Evolutionary conservation across 192 early-diverging fungal genomes (phyloP).

Genomic region (Lunasporangiospora selenospora): DNA sequence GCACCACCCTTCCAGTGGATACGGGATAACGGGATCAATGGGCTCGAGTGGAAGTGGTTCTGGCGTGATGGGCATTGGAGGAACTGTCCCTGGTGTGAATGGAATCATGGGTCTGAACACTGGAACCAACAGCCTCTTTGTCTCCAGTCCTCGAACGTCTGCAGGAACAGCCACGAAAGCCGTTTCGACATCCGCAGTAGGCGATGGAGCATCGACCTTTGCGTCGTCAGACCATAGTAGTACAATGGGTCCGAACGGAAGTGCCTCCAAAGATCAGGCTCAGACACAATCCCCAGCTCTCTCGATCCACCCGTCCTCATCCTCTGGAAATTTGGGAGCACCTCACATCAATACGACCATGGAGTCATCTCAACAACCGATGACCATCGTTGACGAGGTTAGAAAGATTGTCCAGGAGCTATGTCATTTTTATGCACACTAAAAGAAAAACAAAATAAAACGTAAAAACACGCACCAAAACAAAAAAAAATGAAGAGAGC

Average conservation of each 20-base stretch:
- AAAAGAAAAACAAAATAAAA: background rate
- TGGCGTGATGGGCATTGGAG: background rate
- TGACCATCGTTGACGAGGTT: constrained; percentile 43
- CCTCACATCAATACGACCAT: too few relatives aligned
- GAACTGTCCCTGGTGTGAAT: constrained; percentile 12
- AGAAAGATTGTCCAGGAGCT: constrained; percentile 39
- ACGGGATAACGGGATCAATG: too few relatives aligned
- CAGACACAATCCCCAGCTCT: too few relatives aligned
- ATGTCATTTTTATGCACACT: constrained; percentile 34
- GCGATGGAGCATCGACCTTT: too few relatives aligned
- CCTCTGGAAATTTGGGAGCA: too few relatives aligned
- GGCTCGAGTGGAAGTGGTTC: constrained; percentile 1
- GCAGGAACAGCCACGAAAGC: too few relatives aligned
- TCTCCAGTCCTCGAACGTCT: constrained; percentile 40
- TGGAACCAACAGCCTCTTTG: constrained; percentile 32
- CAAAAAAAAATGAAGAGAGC: background rate
- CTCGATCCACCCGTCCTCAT: too few relatives aligned
- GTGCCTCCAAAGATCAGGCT: too few relatives aligned
- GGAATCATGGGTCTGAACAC: constrained; percentile 26
- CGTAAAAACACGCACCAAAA: background rate
- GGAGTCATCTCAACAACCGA: constrained; percentile 14
- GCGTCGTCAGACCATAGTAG: too few relatives aligned
- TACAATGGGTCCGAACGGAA: too few relatives aligned
- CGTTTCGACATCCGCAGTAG: too few relatives aligned
- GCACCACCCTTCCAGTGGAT: constrained; percentile 1